These are phyloP conservation scores for Nicotiana attenuata DNA, from an alignment of 257 asterid genomes.

Conservation along the genomic window DNA sequence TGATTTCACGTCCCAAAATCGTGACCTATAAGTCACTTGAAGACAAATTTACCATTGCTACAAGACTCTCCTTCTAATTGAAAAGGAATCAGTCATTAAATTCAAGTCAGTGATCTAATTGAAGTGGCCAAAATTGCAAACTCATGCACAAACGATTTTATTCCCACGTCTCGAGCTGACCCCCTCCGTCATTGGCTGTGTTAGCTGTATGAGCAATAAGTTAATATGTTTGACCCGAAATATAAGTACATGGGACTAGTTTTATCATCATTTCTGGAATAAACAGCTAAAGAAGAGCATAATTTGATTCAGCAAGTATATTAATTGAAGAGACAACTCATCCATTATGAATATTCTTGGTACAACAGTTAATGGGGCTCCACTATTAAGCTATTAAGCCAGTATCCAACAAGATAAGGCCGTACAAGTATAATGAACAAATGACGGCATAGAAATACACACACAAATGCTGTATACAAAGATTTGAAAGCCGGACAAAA, in stretches of 20 bases:
- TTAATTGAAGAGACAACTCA: slow-evolving; percentile 4
- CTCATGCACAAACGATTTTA: not conserved
- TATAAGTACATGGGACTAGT: not conserved
- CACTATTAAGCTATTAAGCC: not conserved
- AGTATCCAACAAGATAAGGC: not conserved
- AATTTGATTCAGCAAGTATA: not conserved
- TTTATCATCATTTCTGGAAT: not conserved
- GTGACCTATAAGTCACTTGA: no score
- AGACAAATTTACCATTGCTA: no score
- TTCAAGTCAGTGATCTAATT: not conserved
- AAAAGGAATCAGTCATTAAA: not conserved
- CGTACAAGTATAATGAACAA: slow-evolving; percentile 1
- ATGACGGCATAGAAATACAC: not conserved
- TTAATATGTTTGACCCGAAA: not conserved
- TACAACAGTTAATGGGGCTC: not conserved
- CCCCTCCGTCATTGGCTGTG: not conserved
- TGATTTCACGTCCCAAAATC: no score
- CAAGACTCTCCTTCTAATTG: no score
- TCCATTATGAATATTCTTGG: slow-evolving; percentile 3
- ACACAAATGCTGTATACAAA: slow-evolving; percentile 2
- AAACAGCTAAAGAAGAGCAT: not conserved
- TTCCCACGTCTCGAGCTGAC: not conserved
- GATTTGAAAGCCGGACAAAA: not conserved
- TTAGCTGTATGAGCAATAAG: not conserved
- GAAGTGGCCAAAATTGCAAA: not conserved